Conservation (phyloP, 108 stramenopile genomes). For the Skeletonema menzelii region DNA sequence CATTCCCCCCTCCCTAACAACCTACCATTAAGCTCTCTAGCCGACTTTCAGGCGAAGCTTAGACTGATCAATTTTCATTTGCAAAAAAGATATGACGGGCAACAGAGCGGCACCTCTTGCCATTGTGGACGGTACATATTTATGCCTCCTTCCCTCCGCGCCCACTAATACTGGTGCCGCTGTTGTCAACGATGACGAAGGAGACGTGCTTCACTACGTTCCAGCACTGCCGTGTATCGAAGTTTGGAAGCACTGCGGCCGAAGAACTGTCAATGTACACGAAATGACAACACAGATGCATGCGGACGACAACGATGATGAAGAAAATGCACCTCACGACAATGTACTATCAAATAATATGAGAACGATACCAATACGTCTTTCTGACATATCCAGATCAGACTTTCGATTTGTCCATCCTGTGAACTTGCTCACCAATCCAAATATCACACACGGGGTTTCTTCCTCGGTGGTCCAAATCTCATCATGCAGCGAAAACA, state of each 20-base stretch:
- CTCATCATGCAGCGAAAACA: background rate
- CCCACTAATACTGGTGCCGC: background rate
- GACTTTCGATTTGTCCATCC: conserved; percentile 15
- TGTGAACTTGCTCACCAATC: background rate
- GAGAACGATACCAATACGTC: background rate
- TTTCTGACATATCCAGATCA: conserved; percentile 4
- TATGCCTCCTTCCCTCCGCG: conserved; percentile 17
- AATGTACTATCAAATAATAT: background rate
- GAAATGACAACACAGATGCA: background rate
- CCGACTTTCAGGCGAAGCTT: too few relatives aligned
- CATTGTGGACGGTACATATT: conserved; percentile 34
- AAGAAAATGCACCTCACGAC: background rate
- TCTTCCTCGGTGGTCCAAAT: background rate
- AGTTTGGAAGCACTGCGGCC: conserved; percentile 1
- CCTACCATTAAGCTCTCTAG: too few relatives aligned
- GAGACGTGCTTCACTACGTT: background rate
- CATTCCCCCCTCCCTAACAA: too few relatives aligned
- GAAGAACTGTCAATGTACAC: background rate
- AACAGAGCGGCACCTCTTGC: conserved; percentile 10
- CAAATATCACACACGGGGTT: too few relatives aligned
- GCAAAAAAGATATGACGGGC: background rate
- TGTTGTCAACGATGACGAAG: conserved; percentile 3
- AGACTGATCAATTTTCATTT: too few relatives aligned
- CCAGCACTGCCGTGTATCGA: conserved; percentile 7
- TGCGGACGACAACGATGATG: background rate